These are phyloP conservation scores for Friedmanniomyces simplex DNA, from an alignment of 495 filamentous ascomycete genomes.

Conservation along the genomic window DNA sequence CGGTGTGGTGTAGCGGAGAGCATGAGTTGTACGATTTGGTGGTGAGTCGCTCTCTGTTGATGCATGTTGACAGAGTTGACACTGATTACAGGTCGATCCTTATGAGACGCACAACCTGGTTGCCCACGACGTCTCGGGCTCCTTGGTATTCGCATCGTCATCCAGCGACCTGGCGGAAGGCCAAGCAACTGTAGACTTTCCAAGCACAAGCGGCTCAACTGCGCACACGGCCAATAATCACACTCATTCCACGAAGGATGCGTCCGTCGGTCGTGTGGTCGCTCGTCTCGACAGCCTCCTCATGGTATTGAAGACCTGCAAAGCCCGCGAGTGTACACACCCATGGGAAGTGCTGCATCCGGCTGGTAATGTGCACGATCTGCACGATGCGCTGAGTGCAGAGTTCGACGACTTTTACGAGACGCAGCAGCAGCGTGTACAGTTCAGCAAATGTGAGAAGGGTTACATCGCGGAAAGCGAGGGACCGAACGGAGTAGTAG, in stretches of 20 bases:
- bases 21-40: conserved; percentile 27
- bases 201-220: not conserved
- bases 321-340: conserved; percentile 22
- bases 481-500: conserved; percentile 34
- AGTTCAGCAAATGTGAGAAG: conserved; percentile 41
- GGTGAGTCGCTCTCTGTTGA: not conserved
- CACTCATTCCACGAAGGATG: not conserved
- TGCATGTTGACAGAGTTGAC: not conserved
- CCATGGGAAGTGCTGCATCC: conserved; percentile 29
- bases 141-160: not conserved
- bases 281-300: conserved; percentile 27
- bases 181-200: not conserved
- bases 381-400: conserved; percentile 35
- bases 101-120: conserved; percentile 28
- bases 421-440: not conserved
- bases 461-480: conserved; percentile 53
- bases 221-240: not conserved
- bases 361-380: conserved; percentile 21
- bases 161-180: not conserved
- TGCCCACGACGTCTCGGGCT: not conserved
- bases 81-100: conserved; percentile 18
- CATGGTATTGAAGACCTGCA: conserved; percentile 31
- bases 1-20: conserved; percentile 26
- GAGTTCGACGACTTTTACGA: conserved; percentile 49
- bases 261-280: conserved; percentile 16